Base-by-base conservation (phyloP, 2,329 filamentous ascomycete genomes). In the Cladophialophora exuberans region DNA sequence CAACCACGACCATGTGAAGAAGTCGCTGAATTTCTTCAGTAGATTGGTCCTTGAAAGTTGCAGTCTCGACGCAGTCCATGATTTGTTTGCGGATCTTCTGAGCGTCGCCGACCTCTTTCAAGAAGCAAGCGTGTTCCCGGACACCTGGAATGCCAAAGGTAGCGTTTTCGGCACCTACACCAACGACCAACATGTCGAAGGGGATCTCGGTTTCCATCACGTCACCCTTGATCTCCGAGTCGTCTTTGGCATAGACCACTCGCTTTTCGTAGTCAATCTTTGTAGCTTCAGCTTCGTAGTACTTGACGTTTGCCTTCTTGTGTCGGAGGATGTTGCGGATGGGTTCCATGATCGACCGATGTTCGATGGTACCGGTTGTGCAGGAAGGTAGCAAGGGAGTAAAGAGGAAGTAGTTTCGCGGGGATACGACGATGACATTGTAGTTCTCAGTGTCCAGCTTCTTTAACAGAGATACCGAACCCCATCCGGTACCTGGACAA, bases 391-490 rank as follows among this genome's bases (percentile, higher is more conserved):
- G 84, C 56, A 99, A 85, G 57, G 94, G 94, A 25, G 94, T 99
- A 83, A 99, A 99, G 65, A 99, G 87, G 86, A 99, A 99, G 84
- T 96, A 99, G 79, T 99, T 99, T 72, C 94, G 90, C 51, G 94
- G 94, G 45, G 94, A 97, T 73, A 99, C 90, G 72, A 99, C 91
- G 70, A 97, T 76, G 74, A 97, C 93, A 74, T 99, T 97, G 84
- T 97, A 99, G 83, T 97, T 96, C 74, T 96, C 89, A 59, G 93
- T 97, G 71, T 99, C 92, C 75, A 99, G 89, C 73, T 96, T 97
- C 84, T 99, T 99, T 64, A 99, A 84, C 59, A 99, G 86, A 58
- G 93, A 95, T 68, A 99, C 90, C 38, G 93, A 90, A 66, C 87
- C 94, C 94, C 94, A 99, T 66, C 94, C 94, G 66, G 92, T 96